Base-by-base conservation (phyloP, 1,284 basidiomycete species). In the Cryptococcus sp. region DNA sequence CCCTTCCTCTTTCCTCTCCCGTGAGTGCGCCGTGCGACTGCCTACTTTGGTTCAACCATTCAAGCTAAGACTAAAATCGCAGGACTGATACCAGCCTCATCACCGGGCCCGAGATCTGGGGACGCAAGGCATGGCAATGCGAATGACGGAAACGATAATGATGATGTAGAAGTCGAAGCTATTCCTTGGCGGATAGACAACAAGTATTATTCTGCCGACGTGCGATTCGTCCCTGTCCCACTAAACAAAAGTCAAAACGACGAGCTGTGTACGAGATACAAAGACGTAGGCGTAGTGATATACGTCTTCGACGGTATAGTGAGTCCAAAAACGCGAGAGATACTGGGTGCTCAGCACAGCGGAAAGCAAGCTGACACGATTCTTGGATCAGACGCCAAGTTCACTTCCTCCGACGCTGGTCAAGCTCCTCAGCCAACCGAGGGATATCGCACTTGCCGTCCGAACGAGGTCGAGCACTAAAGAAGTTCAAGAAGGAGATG, bases 171-270 rank as follows among this genome's bases (percentile, higher is more conserved):
- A 1, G 55, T 50, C 45, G 52, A 54, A 13, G 20, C 20, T 1
- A 76, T 88, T 38, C 86, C 86, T 15, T 93, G 90, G 89, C 87
- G 82, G 35, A 89, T 93, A 60, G 80, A 81, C 58, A 93, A 93
- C 81, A 88, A 86, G 75, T 93, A 93, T 77, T 93, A 93, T 78
- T 84, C 85, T 13, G 91, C 91, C 4, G 78, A 84, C 54, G 87
- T 93, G 6, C 83, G 85, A 55, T 89, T 93, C 68, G 80, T 58
- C 13, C 13, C 41, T 13, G 20, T 43, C 16, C 45, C 56, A 5
- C 23, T 59, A 22, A 27, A 38, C 38, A 48, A 45, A 20, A 40
- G 49, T 1, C 11, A 57, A 16, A 48, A 54, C 17, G 45, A 54
- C 6, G 35, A 16, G 10, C n/a, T 53, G 22, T 40, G 59, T 8